Evolutionary conservation across 75 land plant genomes (phyloP).

Genomic region (Picea glauca): DNA sequence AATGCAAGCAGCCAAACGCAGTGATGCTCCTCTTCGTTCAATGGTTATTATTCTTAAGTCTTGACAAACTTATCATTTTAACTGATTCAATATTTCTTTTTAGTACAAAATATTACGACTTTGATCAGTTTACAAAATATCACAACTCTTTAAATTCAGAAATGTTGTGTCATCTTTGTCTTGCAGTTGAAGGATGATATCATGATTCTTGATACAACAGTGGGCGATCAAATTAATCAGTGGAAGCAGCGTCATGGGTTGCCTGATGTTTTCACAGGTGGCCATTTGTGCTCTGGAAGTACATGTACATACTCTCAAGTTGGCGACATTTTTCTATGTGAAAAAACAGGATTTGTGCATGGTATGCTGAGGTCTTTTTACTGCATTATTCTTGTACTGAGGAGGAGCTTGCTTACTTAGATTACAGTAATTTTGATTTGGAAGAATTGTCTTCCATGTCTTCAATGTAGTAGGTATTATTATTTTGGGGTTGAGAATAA

Average conservation of each 20-base stretch:
- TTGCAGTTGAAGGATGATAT: slow-evolving; percentile 36
- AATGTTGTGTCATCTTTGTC: background rate
- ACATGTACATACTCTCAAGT: slow-evolving; percentile 41
- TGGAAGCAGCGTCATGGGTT: slow-evolving; percentile 31
- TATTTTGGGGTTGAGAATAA: background rate
- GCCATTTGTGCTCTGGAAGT: slow-evolving; percentile 36
- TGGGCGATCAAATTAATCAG: slow-evolving; percentile 34
- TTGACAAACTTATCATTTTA: background rate
- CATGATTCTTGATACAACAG: slow-evolving; percentile 19
- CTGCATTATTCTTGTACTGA: background rate
- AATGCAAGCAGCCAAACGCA: slow-evolving; percentile 50
- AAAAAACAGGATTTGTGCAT: slow-evolving; percentile 41
- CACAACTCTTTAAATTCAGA: slow-evolving; percentile 7
- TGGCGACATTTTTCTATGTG: slow-evolving; percentile 39
- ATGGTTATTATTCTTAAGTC: slow-evolving; percentile 18
- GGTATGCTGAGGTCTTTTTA: slow-evolving; percentile 13
- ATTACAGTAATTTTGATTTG: background rate
- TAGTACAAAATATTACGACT: background rate
- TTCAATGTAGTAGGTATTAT: background rate
- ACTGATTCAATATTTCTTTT: background rate
- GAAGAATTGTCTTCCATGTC: background rate
- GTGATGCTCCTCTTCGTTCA: slow-evolving; percentile 30
- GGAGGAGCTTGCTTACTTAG: background rate
- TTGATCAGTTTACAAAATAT: background rate
- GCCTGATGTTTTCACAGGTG: slow-evolving; percentile 29